Conservation (phyloP, 148 eudicot genomes). For the Nepenthes gracilis region DNA sequence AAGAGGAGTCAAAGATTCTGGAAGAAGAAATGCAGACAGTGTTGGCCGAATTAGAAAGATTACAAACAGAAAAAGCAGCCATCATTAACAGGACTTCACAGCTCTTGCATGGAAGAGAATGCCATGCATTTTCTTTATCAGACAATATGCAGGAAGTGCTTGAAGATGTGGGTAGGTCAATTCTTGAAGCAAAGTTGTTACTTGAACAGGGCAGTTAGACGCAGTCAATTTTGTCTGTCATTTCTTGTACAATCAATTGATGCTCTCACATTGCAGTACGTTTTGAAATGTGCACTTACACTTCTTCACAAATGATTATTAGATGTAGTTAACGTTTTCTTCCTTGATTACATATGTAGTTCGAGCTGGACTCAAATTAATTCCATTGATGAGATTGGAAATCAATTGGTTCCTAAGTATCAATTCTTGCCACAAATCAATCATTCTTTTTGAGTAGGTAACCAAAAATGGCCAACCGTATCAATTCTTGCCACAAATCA, state of each 20-base stretch:
- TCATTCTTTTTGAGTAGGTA: too few species aligned
- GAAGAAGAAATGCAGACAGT: slow-evolving; percentile 41
- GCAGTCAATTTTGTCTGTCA: slow-evolving; percentile 19
- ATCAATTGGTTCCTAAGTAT: too few species aligned
- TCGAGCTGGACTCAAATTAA: too few species aligned
- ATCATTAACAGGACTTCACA: slow-evolving; percentile 23
- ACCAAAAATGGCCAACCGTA: too few species aligned
- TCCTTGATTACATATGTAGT: too few species aligned
- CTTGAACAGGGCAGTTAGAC: slow-evolving; percentile 17
- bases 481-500: too few species aligned
- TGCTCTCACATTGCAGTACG: background rate
- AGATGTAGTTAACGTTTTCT: too few species aligned
- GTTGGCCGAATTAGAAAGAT: slow-evolving; percentile 17
- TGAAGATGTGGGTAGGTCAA: slow-evolving; percentile 30
- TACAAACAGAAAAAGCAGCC: slow-evolving; percentile 29
- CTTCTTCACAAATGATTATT: too few species aligned
- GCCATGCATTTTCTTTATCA: slow-evolving; percentile 19
- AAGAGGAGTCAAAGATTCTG: slow-evolving; percentile 44
- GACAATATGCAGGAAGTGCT: slow-evolving; percentile 46
- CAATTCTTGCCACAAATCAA: too few species aligned
- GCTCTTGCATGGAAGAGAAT: slow-evolving; percentile 16
- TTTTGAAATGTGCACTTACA: background rate
- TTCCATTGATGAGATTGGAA: too few species aligned
- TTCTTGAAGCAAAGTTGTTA: slow-evolving; percentile 33
- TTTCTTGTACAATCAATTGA: slow-evolving; percentile 7